phyloP scores from a whole-genome alignment of 495 filamentous ascomycete species.

The Oidiodendron maius region DNA sequence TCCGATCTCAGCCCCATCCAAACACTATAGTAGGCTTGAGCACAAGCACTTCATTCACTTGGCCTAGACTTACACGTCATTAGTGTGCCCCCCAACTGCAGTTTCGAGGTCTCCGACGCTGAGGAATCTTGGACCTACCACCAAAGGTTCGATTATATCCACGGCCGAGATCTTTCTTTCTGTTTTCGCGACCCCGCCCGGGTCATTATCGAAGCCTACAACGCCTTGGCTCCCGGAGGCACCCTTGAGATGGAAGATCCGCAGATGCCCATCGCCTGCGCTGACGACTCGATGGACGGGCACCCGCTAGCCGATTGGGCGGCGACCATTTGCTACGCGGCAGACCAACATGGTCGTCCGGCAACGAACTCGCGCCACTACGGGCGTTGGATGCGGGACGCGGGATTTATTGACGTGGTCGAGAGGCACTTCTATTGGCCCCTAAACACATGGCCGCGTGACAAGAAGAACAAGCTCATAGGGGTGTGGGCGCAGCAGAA shows the following conservation, averaged over 20 bases:
- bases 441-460: constrained; percentile 39
- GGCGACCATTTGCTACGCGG: constrained; percentile 19
- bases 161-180: constrained; percentile 35
- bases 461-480: constrained; percentile 39
- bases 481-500: constrained; percentile 35
- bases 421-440: constrained; percentile 45
- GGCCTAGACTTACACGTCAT: not conserved
- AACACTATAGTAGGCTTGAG: constrained; percentile 21
- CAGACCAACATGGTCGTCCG: constrained; percentile 4
- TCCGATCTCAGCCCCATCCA: constrained; percentile 34
- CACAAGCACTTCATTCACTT: not conserved
- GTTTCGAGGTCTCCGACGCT: constrained; percentile 43
- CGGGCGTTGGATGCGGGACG: constrained; percentile 33
- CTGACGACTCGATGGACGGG: constrained; percentile 18
- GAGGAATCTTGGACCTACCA: constrained; percentile 42
- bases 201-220: constrained; percentile 4
- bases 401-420: constrained; percentile 56
- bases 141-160: constrained; percentile 42
- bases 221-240: constrained; percentile 35
- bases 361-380: constrained; percentile 10
- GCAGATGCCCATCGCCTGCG: constrained; percentile 23
- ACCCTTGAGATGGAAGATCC: constrained; percentile 43
- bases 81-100: constrained; percentile 40
- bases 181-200: constrained; percentile 29
- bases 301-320: constrained; percentile 25